A percentile compares a stretch with the other conserved stretches of the same genome.
Evolutionary conservation across 495 filamentous ascomycete species (phyloP).

Genomic region (Penicillium cinerascens): DNA sequence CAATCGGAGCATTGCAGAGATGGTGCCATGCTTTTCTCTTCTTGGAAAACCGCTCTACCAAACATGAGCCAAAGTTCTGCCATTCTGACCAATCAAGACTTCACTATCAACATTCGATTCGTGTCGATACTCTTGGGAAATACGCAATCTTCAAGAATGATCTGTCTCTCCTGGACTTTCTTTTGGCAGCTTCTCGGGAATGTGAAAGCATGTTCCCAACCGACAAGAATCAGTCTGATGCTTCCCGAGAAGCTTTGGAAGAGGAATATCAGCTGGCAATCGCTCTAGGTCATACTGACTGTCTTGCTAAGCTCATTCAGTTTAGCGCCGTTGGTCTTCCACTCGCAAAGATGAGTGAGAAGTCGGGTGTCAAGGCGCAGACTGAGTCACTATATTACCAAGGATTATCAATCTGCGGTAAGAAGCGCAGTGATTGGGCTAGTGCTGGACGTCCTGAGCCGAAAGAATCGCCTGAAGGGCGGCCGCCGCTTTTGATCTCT

Average conservation of each 20-base stretch:
- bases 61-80: background rate
- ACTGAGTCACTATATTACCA: slow-evolving; percentile 67
- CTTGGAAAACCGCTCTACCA: slow-evolving; percentile 16
- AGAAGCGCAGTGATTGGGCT: slow-evolving; percentile 65
- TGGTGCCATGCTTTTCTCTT: slow-evolving; percentile 25
- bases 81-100: background rate
- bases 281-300: slow-evolving; percentile 35
- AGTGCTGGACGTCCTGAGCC: slow-evolving; percentile 42
- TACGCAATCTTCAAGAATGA: slow-evolving; percentile 40
- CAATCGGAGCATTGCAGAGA: slow-evolving; percentile 44
- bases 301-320: slow-evolving; percentile 49
- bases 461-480: slow-evolving; percentile 13
- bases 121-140: slow-evolving; percentile 15
- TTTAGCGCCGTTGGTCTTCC: slow-evolving; percentile 60
- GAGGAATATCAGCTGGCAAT: slow-evolving; percentile 40
- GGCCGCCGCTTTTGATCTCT: slow-evolving; percentile 57
- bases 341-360: slow-evolving; percentile 56
- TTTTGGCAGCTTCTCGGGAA: slow-evolving; percentile 40
- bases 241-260: background rate
- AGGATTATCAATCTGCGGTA: slow-evolving; percentile 66
- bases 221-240: no score
- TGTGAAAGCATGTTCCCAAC: background rate
- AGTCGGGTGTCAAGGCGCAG: slow-evolving; percentile 50
- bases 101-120: background rate
- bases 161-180: slow-evolving; percentile 37